Evolutionary conservation across 2,329 filamentous ascomycete genomes (phyloP).

Genomic region (Colletotrichum echinochloae): DNA sequence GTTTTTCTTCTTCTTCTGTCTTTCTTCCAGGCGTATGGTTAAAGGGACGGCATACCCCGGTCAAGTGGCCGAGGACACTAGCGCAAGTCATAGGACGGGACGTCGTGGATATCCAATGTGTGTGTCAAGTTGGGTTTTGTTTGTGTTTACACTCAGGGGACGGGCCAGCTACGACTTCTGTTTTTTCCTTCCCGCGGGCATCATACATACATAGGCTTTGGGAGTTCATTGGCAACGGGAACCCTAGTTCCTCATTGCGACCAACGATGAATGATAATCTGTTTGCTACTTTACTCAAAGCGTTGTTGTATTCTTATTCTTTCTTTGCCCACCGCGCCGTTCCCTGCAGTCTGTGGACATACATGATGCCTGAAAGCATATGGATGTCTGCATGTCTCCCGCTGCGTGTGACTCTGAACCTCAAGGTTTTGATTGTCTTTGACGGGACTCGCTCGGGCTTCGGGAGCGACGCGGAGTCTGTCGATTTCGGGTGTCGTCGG

Average conservation of each 20-base stretch:
- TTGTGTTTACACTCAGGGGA: constrained; percentile 23
- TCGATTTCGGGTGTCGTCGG: too few species aligned
- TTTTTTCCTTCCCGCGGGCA: constrained; percentile 31
- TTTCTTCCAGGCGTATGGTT: constrained; percentile 35
- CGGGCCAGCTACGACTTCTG: constrained; percentile 29
- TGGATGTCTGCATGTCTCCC: not conserved
- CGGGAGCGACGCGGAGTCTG: too few species aligned
- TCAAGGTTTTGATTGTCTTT: not conserved
- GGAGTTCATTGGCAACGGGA: constrained; percentile 38
- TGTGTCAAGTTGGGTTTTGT: constrained; percentile 25
- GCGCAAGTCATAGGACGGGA: constrained; percentile 36
- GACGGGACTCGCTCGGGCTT: not conserved
- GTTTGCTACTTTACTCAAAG: not conserved
- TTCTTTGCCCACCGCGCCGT: not conserved
- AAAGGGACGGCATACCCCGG: constrained; percentile 37
- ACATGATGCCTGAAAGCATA: too few species aligned
- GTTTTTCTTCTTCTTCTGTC: not conserved
- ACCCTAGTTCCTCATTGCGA: constrained; percentile 18
- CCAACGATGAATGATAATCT: constrained; percentile 29
- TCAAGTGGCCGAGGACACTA: constrained; percentile 32
- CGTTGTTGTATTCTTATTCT: too few species aligned
- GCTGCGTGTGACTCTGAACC: not conserved
- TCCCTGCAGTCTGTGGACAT: not conserved
- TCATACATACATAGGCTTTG: constrained; percentile 37
- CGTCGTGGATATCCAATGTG: constrained; percentile 38